Percentiles rank a stretch among this genome's conserved stretches.
phyloP scores from a whole-genome alignment of 768 basidiomycete genomes.

The Lyophyllum shimeji region DNA sequence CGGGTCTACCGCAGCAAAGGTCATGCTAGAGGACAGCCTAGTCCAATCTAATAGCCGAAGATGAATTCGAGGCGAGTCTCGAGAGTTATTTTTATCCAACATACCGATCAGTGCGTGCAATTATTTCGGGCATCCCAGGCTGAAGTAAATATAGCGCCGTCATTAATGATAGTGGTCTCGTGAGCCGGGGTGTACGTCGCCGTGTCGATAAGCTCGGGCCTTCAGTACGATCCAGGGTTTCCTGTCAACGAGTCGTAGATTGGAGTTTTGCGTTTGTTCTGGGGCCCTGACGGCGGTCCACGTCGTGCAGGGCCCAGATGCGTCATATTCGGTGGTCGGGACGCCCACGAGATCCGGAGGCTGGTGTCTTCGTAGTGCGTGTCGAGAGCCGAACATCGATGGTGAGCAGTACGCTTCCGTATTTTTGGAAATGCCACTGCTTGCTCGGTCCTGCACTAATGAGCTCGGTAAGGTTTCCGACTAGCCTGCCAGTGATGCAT shows the following conservation, averaged over 20 bases:
- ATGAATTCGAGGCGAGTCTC: background rate
- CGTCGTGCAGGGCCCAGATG: no score
- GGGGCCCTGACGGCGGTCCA: constrained; percentile 2
- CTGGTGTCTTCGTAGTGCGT: background rate
- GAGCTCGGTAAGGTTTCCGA: background rate
- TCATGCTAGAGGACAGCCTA: background rate
- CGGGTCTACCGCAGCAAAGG: background rate
- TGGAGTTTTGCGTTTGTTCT: constrained; percentile 1
- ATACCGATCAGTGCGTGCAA: background rate
- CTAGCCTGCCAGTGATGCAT: background rate
- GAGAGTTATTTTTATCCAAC: background rate
- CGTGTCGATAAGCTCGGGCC: background rate
- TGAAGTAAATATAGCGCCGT: background rate
- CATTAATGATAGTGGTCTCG: background rate
- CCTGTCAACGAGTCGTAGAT: background rate
- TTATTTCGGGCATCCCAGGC: background rate
- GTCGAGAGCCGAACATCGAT: background rate
- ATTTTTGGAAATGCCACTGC: background rate
- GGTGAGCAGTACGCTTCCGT: background rate
- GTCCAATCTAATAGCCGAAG: background rate
- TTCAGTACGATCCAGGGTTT: background rate
- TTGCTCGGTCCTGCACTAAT: background rate
- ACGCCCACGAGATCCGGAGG: background rate
- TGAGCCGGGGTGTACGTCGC: background rate
- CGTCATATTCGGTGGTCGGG: background rate